A percentile compares a stretch with the other conserved stretches of the same genome.
Conservation (phyloP, 352 stramenopile genomes). For the Phytophthora europaea region DNA sequence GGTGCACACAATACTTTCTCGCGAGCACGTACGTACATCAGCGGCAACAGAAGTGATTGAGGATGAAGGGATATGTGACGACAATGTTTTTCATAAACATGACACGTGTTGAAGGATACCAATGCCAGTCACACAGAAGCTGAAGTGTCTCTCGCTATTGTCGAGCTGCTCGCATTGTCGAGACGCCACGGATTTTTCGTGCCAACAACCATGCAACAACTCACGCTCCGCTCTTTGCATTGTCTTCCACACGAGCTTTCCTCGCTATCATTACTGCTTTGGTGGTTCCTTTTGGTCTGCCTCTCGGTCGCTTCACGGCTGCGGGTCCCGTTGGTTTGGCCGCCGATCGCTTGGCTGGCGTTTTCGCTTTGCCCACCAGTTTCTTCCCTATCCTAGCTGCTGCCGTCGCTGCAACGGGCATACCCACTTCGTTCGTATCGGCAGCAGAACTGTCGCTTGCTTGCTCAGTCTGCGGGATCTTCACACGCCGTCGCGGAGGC, state of each 20-base stretch:
- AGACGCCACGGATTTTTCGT: constrained; percentile 1
- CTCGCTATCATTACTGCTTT: constrained; percentile 33
- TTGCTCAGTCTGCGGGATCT: constrained; percentile 15
- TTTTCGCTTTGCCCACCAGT: constrained; percentile 22
- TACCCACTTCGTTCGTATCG: constrained; percentile 7
- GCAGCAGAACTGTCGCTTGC: background rate
- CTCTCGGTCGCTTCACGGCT: constrained; percentile 20
- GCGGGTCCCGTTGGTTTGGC: constrained; percentile 12
- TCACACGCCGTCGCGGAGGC: constrained; percentile 28
- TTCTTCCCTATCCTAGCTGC: constrained; percentile 9
- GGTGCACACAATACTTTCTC: constrained; percentile 11
- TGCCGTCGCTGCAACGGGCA: background rate
- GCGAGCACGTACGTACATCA: background rate
- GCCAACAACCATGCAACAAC: background rate
- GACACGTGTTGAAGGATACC: constrained; percentile 8
- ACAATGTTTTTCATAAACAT: constrained; percentile 12
- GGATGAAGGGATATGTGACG: background rate
- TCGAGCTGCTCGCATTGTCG: constrained; percentile 19
- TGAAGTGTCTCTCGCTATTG: constrained; percentile 10
- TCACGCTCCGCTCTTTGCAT: constrained; percentile 10
- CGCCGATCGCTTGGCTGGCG: constrained; percentile 13
- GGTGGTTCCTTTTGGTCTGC: constrained; percentile 35
- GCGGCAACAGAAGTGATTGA: background rate
- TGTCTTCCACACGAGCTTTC: constrained; percentile 20
- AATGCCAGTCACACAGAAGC: background rate